Base-by-base conservation (phyloP, 1,284 basidiomycete species). In the Ceratobasidium papillatum region DNA sequence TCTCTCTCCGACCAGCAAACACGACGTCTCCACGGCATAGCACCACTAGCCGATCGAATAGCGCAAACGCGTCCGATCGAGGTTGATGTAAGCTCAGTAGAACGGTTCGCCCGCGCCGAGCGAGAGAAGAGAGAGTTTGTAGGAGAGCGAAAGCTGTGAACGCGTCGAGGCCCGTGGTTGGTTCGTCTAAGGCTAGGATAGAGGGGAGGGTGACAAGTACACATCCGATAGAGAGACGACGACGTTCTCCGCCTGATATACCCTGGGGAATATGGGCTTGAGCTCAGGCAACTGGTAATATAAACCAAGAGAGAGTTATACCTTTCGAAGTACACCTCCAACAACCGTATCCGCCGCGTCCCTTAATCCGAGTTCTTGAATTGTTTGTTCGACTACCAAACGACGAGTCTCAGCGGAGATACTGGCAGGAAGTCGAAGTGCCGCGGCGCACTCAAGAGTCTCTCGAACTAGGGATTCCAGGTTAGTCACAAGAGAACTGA, bases 161-260 rank as follows among this genome's bases (percentile, higher is more conserved):
- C 0, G 85, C 83, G 76, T 88, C 87, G 43, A 83, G 79, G 4
- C 83, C 84, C 1, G 82, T 84, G 0, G 93, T 94, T 7, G 93
- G 93, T 79, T 94, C 94, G 80, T 96, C 94, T 30, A 95, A 85
- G 32, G 95, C 88, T 56, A 96, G 82, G 7, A 96, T 86, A 79
- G 94, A 93, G 0, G 94, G 94, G 41, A 88, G 84, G 0, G 92
- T 90, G 66, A 96, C 91, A 30, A 95, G 85, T 79, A 45, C 54
- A 27, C 68, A 47, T 32, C 34, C 56, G 75, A 96, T 95, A 69
- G 89, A 92, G 19, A 96, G 89, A 52, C 94, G 86, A 52, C 93
- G 87, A 85, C 92, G 92, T 82, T 96, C 94, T 25, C 94, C 94
- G 17, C 94, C 94, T 74, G 91, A 93, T 56, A 96, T 94, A 1